These are phyloP conservation scores for Auxenochlorella protothecoides DNA, from an alignment of 139 green algal genomes.

Conservation along the genomic window DNA sequence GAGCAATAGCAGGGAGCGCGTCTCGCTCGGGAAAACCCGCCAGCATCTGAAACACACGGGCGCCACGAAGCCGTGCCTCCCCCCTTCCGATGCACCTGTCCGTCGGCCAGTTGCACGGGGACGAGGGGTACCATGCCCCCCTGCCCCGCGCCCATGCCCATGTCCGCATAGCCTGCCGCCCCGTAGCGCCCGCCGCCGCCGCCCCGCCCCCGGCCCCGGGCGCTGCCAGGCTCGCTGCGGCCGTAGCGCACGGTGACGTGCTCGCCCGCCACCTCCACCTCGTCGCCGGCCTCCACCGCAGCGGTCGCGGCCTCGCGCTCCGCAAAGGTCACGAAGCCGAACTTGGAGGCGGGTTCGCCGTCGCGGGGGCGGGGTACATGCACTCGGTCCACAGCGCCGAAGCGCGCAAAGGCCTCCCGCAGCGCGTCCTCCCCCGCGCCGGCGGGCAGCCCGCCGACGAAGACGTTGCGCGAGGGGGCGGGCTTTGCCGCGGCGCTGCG, in stretches of 20 bases:
- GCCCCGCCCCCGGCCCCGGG: not conserved
- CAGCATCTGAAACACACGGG: not conserved
- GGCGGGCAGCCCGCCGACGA: conserved; percentile 70
- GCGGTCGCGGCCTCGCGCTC: conserved; percentile 49
- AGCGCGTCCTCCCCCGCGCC: conserved; percentile 52
- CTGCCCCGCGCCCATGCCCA: conserved; percentile 7
- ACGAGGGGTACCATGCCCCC: conserved; percentile 27
- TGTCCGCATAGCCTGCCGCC: not conserved
- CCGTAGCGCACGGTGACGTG: conserved; percentile 35
- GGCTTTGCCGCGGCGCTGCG: not conserved
- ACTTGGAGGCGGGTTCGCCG: conserved; percentile 45
- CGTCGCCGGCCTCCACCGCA: conserved; percentile 37
- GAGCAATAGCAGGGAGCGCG: too few species aligned
- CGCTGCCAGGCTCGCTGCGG: not conserved
- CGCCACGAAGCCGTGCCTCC: not conserved
- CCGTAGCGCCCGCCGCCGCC: not conserved
- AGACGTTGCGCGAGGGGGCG: conserved; percentile 36
- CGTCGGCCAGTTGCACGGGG: conserved; percentile 43
- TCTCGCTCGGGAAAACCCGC: too few species aligned
- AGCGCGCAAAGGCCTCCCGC: conserved; percentile 46
- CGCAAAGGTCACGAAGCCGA: conserved; percentile 76
- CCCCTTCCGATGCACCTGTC: conserved; percentile 16
- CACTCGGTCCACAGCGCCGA: conserved; percentile 49
- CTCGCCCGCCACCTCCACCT: conserved; percentile 38
- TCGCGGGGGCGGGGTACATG: conserved; percentile 32